Evolutionary conservation across 2,329 filamentous ascomycete genomes (phyloP).

Genomic region (Pseudogymnoascus sp.): DNA sequence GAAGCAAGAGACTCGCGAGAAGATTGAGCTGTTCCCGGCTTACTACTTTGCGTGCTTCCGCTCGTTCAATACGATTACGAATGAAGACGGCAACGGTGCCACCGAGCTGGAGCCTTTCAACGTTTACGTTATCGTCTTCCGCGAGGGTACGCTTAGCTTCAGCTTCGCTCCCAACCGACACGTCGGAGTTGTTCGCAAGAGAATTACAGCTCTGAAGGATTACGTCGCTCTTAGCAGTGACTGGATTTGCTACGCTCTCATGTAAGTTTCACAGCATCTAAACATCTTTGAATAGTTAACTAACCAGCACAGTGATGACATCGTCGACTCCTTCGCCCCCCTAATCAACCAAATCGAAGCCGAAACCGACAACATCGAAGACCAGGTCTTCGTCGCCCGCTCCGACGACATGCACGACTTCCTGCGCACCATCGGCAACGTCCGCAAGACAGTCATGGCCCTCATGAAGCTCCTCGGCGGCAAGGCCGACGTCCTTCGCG

Average conservation of each 20-base stretch:
- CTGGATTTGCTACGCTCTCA: conserved; percentile 98
- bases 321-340: conserved; percentile 90
- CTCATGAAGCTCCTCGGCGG: conserved; percentile 87
- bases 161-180: conserved; percentile 84
- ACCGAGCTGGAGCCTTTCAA: conserved; percentile 91
- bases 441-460: conserved; percentile 90
- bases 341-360: conserved; percentile 79
- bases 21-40: conserved; percentile 93
- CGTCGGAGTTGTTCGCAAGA: conserved; percentile 77
- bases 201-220: conserved; percentile 87
- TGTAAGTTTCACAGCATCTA: conserved; percentile 46
- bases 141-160: conserved; percentile 90
- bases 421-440: conserved; percentile 77
- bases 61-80: conserved; percentile 66
- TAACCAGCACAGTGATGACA: conserved; percentile 62
- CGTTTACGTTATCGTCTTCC: conserved; percentile 93
- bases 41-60: conserved; percentile 99
- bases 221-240: conserved; percentile 92
- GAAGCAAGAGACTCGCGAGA: conserved; percentile 91
- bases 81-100: conserved; percentile 55
- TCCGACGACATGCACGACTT: conserved; percentile 84
- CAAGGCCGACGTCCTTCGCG: conserved; percentile 96
- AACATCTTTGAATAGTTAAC: not conserved
- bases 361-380: conserved; percentile 88
- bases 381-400: conserved; percentile 86